Evolutionary conservation across 129 eudicot species (phyloP).

Genomic region (Pseudognaphalium luteoalbum): DNA sequence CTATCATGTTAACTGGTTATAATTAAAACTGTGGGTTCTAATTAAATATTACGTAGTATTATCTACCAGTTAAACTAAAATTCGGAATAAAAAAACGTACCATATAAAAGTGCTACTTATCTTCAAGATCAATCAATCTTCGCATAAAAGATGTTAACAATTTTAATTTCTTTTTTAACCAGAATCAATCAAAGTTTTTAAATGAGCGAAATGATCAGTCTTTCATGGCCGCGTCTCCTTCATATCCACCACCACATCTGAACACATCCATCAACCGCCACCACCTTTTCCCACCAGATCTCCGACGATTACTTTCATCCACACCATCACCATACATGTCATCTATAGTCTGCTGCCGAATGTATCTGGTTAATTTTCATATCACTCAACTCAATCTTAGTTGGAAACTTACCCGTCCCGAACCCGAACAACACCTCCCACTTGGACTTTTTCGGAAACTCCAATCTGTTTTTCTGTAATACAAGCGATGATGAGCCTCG

Average conservation of each 20-base stretch:
- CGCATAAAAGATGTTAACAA: background rate
- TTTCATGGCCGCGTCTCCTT: conserved; percentile 8
- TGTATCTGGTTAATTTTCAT: conserved; percentile 54
- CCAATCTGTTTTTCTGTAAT: background rate
- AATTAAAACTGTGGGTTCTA: too few species aligned
- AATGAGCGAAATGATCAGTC: conserved; percentile 24
- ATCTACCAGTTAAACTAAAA: too few species aligned
- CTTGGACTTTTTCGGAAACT: conserved; percentile 17
- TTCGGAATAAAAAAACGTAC: too few species aligned
- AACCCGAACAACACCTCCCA: conserved; percentile 36
- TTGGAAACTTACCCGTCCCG: conserved; percentile 29
- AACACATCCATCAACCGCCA: conserved; percentile 43
- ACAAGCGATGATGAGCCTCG: background rate
- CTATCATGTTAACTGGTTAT: too few species aligned
- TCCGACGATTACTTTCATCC: conserved; percentile 7
- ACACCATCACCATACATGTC: background rate
- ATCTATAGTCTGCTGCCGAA: conserved; percentile 19
- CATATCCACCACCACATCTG: conserved; percentile 42
- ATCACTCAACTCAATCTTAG: conserved; percentile 44
- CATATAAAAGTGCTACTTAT: background rate
- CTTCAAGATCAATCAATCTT: background rate
- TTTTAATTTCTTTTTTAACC: background rate
- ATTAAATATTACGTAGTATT: too few species aligned
- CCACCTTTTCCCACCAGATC: conserved; percentile 20
- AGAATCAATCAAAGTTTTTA: background rate